These are phyloP conservation scores for Cryphonectria naterciae DNA, from an alignment of 2,329 filamentous ascomycete species.

Conservation along the genomic window DNA sequence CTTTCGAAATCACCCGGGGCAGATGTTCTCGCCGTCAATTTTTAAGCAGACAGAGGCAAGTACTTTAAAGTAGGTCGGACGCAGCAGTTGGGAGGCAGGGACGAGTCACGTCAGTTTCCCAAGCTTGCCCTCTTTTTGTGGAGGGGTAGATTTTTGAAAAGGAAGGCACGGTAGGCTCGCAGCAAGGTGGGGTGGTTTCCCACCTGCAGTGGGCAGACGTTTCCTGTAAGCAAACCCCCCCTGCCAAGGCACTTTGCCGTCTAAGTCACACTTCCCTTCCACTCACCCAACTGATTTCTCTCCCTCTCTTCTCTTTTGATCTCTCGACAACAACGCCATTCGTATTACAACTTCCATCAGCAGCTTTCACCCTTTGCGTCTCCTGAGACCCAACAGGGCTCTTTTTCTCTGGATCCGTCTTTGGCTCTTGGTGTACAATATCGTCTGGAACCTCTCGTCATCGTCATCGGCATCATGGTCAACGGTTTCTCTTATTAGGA, in stretches of 20 bases:
- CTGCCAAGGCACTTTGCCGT: background rate
- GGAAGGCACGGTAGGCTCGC: background rate
- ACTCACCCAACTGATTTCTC: background rate
- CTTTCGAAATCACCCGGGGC: background rate
- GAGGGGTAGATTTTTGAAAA: slow-evolving; percentile 27
- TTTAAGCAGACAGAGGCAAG: background rate
- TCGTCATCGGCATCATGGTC: background rate
- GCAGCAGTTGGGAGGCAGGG: background rate
- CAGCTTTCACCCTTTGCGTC: no score
- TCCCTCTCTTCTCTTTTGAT: no score
- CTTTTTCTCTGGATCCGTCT: no score
- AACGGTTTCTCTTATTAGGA: background rate
- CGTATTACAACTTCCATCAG: background rate
- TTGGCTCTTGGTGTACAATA: no score
- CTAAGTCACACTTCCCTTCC: background rate
- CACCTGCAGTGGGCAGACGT: background rate
- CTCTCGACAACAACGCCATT: background rate
- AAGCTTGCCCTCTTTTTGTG: slow-evolving; percentile 14
- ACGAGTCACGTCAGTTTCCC: slow-evolving; percentile 3
- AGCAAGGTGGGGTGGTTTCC: slow-evolving; percentile 22
- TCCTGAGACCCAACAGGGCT: no score
- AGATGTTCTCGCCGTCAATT: background rate
- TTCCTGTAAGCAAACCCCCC: background rate
- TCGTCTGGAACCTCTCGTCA: no score
- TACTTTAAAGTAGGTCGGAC: background rate